phyloP scores from a whole-genome alignment of 306 rosid species.

The Notholithocarpus densiflorus region DNA sequence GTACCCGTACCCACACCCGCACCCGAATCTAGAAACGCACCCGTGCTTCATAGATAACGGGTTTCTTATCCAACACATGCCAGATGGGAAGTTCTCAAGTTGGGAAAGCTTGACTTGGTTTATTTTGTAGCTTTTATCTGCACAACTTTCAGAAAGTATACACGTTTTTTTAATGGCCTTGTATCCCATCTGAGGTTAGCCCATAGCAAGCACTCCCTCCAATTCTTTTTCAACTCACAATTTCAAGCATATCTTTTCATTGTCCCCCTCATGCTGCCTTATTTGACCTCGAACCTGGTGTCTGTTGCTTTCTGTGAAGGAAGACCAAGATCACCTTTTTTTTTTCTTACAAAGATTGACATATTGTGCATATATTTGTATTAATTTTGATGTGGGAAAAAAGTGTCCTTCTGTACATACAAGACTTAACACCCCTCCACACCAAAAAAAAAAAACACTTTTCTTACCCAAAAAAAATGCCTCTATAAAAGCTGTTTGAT shows the following conservation, averaged over 20 bases:
- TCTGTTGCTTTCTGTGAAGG: background rate
- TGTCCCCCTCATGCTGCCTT: constrained; percentile 1
- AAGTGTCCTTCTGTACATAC: too few relatives aligned
- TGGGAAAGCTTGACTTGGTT: background rate
- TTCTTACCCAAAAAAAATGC: too few relatives aligned
- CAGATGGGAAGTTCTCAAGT: background rate
- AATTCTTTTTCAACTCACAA: background rate
- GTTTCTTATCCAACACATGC: background rate
- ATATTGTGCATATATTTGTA: background rate
- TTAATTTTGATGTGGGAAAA: too few relatives aligned
- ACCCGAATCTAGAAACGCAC: too few relatives aligned
- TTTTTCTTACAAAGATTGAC: constrained; percentile 7
- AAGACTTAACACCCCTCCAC: too few relatives aligned
- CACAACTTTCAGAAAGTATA: background rate
- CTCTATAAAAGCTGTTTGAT: background rate
- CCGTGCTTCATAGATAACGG: too few relatives aligned
- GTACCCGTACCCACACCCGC: too few relatives aligned
- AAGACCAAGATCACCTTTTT: background rate
- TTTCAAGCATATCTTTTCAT: constrained; percentile 3
- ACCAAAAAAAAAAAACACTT: too few relatives aligned
- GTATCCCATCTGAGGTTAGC: background rate
- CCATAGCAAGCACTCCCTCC: background rate
- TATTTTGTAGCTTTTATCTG: background rate
- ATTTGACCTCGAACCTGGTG: background rate
- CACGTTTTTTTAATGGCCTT: background rate